Conservation (phyloP, 208 protist genomes). For the Leishmania aethiopica region DNA sequence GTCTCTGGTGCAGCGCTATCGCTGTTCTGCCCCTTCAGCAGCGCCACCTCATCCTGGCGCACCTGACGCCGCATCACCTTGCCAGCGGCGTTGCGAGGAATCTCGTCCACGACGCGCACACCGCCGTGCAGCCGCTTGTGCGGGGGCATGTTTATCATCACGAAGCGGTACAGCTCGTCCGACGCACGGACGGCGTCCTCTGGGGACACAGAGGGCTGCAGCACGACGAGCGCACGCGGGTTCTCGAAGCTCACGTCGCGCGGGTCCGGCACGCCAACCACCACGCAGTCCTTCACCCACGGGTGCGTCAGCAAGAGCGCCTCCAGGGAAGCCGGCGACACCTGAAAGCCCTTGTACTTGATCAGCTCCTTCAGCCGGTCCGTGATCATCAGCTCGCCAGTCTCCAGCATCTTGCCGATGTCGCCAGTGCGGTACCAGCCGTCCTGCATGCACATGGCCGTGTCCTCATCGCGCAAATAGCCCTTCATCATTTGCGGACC, state of each 20-base stretch:
- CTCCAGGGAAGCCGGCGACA: slow-evolving; percentile 83
- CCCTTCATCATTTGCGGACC: slow-evolving; percentile 83
- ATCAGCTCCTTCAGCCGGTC: slow-evolving; percentile 92
- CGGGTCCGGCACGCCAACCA: slow-evolving; percentile 63
- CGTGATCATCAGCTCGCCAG: slow-evolving; percentile 48
- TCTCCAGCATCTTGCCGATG: slow-evolving; percentile 58
- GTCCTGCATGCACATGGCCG: slow-evolving; percentile 43
- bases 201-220: slow-evolving; percentile 29
- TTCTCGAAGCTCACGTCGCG: slow-evolving; percentile 60
- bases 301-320: slow-evolving; percentile 55
- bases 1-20: background rate
- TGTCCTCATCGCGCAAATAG: slow-evolving; percentile 69
- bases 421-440: slow-evolving; percentile 81
- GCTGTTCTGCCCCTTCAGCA: slow-evolving; percentile 32
- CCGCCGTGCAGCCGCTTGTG: slow-evolving; percentile 80
- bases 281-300: slow-evolving; percentile 64
- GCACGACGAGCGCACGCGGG: slow-evolving; percentile 75
- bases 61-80: slow-evolving; percentile 82
- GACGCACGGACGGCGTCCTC: slow-evolving; percentile 43
- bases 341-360: slow-evolving; percentile 92
- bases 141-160: slow-evolving; percentile 46
- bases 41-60: slow-evolving; percentile 35
- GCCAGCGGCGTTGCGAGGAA: slow-evolving; percentile 74
- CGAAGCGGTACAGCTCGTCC: slow-evolving; percentile 47
- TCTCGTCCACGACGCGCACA: slow-evolving; percentile 63